Evolutionary conservation across 108 stramenopile genomes (phyloP), one percentile per base, ranked within the genome.

Genomic region (Nannochloropsis gaditana): DNA sequence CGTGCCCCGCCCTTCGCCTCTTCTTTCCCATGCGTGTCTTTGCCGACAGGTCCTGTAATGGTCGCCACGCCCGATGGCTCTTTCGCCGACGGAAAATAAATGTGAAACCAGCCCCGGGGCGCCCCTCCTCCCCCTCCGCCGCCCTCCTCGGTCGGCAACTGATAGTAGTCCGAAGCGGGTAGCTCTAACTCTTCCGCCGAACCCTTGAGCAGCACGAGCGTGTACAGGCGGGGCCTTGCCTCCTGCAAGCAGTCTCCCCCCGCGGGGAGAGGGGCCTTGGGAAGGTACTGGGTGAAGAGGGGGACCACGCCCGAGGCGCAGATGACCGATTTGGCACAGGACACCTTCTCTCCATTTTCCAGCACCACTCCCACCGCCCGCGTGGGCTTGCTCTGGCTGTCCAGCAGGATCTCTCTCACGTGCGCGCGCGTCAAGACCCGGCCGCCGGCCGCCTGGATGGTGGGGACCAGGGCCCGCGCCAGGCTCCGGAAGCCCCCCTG

Each of bases 401-500:
- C n/a, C 3, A 87, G 44, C 45, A 87, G 42, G 41, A 83, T 79
- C n/a, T 45, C 82, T 11, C 10, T 19, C 19, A 83, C 44, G 79
- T 44, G 43, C 15, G 79, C 86, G 42, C 83, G 83, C 43, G 86
- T 87, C 41, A 87, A 50, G 21, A 83, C 86, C 41, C 83, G 79
- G 21, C 86, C 86, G 17, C 86, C 86, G 5, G 86, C 79, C 73
- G 73, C 79, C 43, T 87, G 59, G 44, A 87, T 47, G 42, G 86
- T 44, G 43, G 82, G 82, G 9, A 86, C 86, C 31, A 86, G 86
- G 41, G 45, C 44, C n/a, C 82, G 82, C 21, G 86, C 86, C 9
- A 86, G 10, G 15, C 42, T 59, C 73, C 86, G 82, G 81, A 15
- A 81, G 2, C 59, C 59, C 8, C 59, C 59, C 59, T 73, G 59